A percentile compares a stretch with the other conserved stretches of the same genome.
Conservation (phyloP, 2,329 filamentous ascomycete genomes). For the Colletotrichum lini region DNA sequence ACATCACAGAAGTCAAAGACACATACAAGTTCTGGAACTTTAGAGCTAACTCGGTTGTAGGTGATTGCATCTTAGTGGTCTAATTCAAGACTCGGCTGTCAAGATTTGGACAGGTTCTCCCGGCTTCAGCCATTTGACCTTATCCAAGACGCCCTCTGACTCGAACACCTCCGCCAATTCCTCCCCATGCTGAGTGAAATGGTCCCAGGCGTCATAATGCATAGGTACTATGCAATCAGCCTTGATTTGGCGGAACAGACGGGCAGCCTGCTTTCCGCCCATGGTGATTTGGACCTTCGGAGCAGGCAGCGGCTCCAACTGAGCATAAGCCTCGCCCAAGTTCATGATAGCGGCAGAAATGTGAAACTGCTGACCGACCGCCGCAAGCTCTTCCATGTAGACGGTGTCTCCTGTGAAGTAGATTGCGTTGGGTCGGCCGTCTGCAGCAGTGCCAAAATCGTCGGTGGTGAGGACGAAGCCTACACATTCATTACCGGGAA, state of each 20-base stretch:
- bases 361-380: background rate
- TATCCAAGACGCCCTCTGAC: conserved; percentile 52
- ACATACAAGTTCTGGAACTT: too few species aligned
- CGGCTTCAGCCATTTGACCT: conserved; percentile 53
- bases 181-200: conserved; percentile 56
- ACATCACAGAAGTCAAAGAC: too few species aligned
- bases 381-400: background rate
- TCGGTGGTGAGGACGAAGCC: background rate
- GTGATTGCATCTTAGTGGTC: too few species aligned
- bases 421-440: conserved; percentile 6
- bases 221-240: conserved; percentile 61
- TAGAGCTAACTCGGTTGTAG: too few species aligned
- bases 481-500: background rate
- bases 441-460: background rate
- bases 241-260: conserved; percentile 55
- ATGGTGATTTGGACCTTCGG: conserved; percentile 53
- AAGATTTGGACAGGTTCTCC: conserved; percentile 44
- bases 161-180: conserved; percentile 51
- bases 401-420: conserved; percentile 1
- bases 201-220: conserved; percentile 61
- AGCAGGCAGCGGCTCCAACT: background rate
- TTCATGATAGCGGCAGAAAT: background rate
- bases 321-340: background rate
- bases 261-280: conserved; percentile 58
- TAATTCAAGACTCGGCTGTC: too few species aligned